A percentile compares a stretch with the other conserved stretches of the same genome.
These are phyloP conservation scores for Clarkia xantiana DNA, from an alignment of 345 rosid genomes.

Conservation along the genomic window DNA sequence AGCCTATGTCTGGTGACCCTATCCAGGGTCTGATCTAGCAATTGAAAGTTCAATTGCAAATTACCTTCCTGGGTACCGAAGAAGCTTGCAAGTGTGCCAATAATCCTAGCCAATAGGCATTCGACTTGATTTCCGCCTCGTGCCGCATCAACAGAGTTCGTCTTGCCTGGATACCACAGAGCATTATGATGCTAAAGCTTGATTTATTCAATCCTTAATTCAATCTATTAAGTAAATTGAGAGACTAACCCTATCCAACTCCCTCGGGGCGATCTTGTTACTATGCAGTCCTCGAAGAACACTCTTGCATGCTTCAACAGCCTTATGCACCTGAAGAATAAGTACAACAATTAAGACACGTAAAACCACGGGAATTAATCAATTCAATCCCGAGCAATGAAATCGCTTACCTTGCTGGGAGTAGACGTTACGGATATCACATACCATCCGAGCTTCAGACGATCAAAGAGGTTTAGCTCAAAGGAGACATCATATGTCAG, in stretches of 20 bases:
- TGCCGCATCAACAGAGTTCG: constrained; percentile 95
- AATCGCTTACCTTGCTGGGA: constrained; percentile 64
- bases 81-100: constrained; percentile 95
- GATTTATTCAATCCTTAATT: no score
- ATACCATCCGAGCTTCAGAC: constrained; percentile 97
- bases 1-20: no score
- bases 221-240: not conserved
- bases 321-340: constrained; percentile 72
- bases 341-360: not conserved
- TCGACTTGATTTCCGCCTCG: constrained; percentile 97
- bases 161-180: constrained; percentile 73
- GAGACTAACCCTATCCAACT: constrained; percentile 85
- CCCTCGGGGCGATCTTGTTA: constrained; percentile 74
- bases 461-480: constrained; percentile 89
- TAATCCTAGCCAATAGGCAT: constrained; percentile 97
- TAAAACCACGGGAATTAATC: constrained; percentile 5
- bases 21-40: no score
- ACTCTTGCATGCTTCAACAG: constrained; percentile 97
- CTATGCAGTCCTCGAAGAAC: constrained; percentile 86
- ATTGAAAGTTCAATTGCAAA: no score
- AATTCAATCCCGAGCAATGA: not conserved
- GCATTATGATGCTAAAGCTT: no score
- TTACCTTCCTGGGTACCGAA: constrained; percentile 86
- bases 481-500: constrained; percentile 96
- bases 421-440: constrained; percentile 97